A percentile compares a stretch with the other conserved stretches of the same genome.
phyloP scores from a whole-genome alignment of 495 filamentous ascomycete species.

The Neurospora sp. region DNA sequence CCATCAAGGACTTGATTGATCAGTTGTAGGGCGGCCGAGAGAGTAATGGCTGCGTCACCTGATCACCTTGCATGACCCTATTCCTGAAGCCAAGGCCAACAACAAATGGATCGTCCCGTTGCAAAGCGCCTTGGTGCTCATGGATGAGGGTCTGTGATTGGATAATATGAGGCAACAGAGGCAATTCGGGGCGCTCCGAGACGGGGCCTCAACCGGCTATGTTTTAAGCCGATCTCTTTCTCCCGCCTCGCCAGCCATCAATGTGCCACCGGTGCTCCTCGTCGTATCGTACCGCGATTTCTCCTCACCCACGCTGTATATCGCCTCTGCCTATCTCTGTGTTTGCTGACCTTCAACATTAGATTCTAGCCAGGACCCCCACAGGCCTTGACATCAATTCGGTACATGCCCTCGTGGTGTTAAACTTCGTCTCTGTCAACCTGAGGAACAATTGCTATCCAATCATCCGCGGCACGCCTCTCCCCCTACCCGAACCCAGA shows the following conservation, averaged over 20 bases:
- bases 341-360: background rate
- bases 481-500: background rate
- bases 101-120: background rate
- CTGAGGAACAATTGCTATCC: background rate
- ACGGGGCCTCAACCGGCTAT: background rate
- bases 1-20: background rate
- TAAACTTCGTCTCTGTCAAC: background rate
- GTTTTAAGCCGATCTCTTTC: background rate
- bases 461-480: background rate
- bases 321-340: background rate
- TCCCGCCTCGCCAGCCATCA: background rate
- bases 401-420: background rate
- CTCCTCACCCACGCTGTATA: background rate
- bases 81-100: background rate
- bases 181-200: background rate
- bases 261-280: background rate
- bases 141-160: slow-evolving; percentile 7
- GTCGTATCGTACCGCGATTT: background rate
- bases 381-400: background rate
- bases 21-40: background rate
- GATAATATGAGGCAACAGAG: background rate
- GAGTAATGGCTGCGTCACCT: slow-evolving; percentile 18
- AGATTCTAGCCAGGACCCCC: background rate
- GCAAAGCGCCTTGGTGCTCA: background rate
- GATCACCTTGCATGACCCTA: slow-evolving; percentile 19